Evolutionary conservation across 306 rosid genomes (phyloP), one percentile per base, ranked within the genome.

Genomic region (Rosa persica): DNA sequence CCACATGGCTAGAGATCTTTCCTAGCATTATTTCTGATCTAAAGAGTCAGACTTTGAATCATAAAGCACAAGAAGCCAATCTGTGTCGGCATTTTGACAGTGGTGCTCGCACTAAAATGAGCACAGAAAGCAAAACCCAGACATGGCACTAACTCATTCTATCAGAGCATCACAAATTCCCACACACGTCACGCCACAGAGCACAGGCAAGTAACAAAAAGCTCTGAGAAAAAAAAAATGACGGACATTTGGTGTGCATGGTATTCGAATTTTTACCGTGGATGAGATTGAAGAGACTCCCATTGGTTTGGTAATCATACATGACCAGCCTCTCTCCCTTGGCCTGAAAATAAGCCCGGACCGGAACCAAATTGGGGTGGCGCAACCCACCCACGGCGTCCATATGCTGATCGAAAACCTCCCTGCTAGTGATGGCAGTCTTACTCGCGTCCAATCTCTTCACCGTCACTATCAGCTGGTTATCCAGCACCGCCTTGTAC

Each of bases 301-400:
- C 98, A 51, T 94, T 94, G 44, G 97, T 88, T 67, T 90, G 98
- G 85, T 90, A 89, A 78, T 90, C 97, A 49, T 79, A 94, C 66
- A 94, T 87, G 64, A 94, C 88, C 15, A 94, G 90, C 76, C 93
- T 88, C 85, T 94, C 98, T 71, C 92, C 93, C 51, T 90, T 89
- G 15, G 97, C 97, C 88, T 94, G 98, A 83, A 94, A 94, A 76
- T 83, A 94, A 8, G 97, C 97, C 67, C 93, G 85, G 10, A 92
- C 78, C 1, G 95, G 87, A 12, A 94, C 97, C 88, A 94, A 85
- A 90, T 89, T 92, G 0, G 97, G 98, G 74, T 94, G 97, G 3
- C 90, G 84, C 49, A 94, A 89, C 80, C 79, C 79, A 2, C 97
- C 90, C 55, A 89, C 89, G 9, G 72, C 81, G 48, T 82, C 91